Conservation (phyloP, 208 protist species). For the Naegleria lovaniensis region DNA sequence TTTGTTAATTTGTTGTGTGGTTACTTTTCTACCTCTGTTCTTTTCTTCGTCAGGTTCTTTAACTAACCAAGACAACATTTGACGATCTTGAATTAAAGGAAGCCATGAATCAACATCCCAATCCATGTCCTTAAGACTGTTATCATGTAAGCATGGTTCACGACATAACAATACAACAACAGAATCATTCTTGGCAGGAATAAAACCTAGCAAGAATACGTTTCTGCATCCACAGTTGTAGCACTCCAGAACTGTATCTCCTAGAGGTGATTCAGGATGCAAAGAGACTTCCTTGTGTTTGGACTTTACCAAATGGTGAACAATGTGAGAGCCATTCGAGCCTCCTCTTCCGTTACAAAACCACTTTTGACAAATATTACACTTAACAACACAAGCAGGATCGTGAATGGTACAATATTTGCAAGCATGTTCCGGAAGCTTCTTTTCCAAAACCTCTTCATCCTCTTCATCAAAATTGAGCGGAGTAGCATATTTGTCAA, state of each 20-base stretch:
- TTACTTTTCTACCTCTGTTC: conserved; percentile 58
- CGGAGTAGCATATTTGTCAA: background rate
- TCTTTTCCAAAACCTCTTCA: background rate
- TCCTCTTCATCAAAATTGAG: conserved; percentile 3
- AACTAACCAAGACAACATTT: conserved; percentile 82
- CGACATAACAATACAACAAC: conserved; percentile 86
- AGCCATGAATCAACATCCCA: conserved; percentile 79
- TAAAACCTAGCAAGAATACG: conserved; percentile 82
- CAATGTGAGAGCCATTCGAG: conserved; percentile 68
- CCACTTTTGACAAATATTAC: conserved; percentile 68
- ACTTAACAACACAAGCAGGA: conserved; percentile 65
- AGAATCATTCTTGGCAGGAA: conserved; percentile 79
- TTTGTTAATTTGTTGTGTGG: conserved; percentile 65
- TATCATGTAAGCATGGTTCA: conserved; percentile 55
- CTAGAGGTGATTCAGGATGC: conserved; percentile 71
- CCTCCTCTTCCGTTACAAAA: conserved; percentile 74
- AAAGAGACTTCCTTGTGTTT: conserved; percentile 75
- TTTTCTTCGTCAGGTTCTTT: conserved; percentile 57
- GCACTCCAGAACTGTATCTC: conserved; percentile 82
- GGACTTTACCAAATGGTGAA: conserved; percentile 77
- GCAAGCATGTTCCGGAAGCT: conserved; percentile 25
- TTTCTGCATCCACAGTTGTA: conserved; percentile 82
- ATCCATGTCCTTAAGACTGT: conserved; percentile 46
- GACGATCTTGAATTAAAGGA: conserved; percentile 79
- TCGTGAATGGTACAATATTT: conserved; percentile 70